Evolutionary conservation across 2,329 filamentous ascomycete genomes (phyloP).

Genomic region (Monilinia laxa): DNA sequence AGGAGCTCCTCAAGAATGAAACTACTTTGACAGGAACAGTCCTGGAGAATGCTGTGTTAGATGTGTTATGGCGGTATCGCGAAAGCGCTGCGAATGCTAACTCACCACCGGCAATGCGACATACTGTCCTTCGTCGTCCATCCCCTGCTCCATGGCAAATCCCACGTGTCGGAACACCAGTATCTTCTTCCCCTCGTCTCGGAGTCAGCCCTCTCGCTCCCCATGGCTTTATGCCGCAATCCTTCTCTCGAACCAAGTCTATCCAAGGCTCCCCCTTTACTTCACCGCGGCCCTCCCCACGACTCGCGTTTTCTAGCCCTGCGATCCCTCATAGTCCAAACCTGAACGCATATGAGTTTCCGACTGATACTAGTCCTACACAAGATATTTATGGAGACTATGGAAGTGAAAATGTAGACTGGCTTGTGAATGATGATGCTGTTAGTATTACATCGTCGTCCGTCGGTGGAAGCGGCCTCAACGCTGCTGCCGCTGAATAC

Average conservation of each 20-base stretch:
- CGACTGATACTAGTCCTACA: conserved; percentile 74
- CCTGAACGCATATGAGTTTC: conserved; percentile 92
- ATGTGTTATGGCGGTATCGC: conserved; percentile 84
- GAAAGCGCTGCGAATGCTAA: conserved; percentile 62
- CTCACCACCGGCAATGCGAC: conserved; percentile 81
- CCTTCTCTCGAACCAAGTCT: conserved; percentile 74
- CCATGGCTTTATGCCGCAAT: conserved; percentile 77
- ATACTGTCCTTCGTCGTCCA: conserved; percentile 83
- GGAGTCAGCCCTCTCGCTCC: conserved; percentile 81
- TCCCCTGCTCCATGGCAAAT: conserved; percentile 93
- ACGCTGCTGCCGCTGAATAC: conserved; percentile 80
- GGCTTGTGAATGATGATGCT: conserved; percentile 88
- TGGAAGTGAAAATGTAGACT: conserved; percentile 92
- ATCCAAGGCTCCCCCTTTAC: conserved; percentile 86
- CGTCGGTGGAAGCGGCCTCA: conserved; percentile 64
- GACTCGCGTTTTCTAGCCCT: conserved; percentile 85
- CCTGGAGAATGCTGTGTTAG: conserved; percentile 86
- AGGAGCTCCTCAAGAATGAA: conserved; percentile 79
- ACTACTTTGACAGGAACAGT: conserved; percentile 72
- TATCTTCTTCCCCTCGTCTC: conserved; percentile 78
- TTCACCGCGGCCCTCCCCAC: conserved; percentile 88
- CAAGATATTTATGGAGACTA: conserved; percentile 88
- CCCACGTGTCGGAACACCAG: conserved; percentile 66
- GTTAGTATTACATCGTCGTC: conserved; percentile 78
- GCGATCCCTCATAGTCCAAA: conserved; percentile 91